Evolutionary conservation across 2,329 filamentous ascomycete species (phyloP).

Genomic region (Ciborinia camelliae): DNA sequence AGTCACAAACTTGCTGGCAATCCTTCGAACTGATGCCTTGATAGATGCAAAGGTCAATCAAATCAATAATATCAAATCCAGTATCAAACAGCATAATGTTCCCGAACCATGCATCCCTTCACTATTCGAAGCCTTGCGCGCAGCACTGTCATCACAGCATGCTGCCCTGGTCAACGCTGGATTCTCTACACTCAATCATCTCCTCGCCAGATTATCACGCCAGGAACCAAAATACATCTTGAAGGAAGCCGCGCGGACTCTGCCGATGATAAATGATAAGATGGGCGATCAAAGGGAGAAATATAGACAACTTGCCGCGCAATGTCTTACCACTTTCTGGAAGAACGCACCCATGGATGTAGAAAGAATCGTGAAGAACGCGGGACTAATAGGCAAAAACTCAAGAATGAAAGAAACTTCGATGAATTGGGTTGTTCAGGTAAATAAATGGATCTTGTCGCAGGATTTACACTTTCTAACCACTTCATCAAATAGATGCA

Average conservation of each 20-base stretch:
- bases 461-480: neutral
- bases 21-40: constrained; percentile 59
- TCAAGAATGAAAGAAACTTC: constrained; percentile 78
- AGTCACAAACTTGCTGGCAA: constrained; percentile 51
- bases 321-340: constrained; percentile 76
- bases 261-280: constrained; percentile 76
- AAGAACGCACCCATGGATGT: constrained; percentile 66
- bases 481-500: constrained; percentile 59
- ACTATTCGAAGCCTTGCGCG: constrained; percentile 78
- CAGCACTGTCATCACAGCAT: constrained; percentile 73
- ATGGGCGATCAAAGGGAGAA: constrained; percentile 88
- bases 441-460: constrained; percentile 39
- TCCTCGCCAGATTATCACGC: constrained; percentile 79
- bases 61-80: constrained; percentile 74
- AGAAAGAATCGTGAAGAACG: constrained; percentile 75
- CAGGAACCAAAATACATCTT: constrained; percentile 74
- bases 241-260: constrained; percentile 66
- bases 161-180: constrained; percentile 75
- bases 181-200: constrained; percentile 82
- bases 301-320: constrained; percentile 68
- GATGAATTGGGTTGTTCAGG: constrained; percentile 81
- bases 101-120: constrained; percentile 67
- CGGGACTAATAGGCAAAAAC: constrained; percentile 76
- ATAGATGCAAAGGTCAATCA: constrained; percentile 68
- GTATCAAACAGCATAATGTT: constrained; percentile 90